phyloP scores from a whole-genome alignment of 2,329 filamentous ascomycete species.

The Ilyonectria mors-panacis region DNA sequence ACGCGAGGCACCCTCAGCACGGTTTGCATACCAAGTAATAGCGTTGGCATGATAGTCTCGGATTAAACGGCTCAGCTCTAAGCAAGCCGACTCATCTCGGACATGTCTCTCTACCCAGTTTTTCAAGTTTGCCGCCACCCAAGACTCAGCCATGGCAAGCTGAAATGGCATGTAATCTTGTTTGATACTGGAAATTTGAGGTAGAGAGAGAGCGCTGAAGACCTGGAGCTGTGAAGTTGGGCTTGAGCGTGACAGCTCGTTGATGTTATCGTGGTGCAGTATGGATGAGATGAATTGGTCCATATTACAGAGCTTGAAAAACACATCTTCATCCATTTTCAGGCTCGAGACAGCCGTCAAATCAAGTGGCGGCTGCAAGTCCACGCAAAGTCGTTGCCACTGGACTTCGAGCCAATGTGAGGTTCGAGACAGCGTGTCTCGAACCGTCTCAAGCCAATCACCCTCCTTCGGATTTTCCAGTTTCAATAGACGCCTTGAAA shows the following conservation, averaged over 20 bases:
- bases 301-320: constrained; percentile 21
- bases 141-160: constrained; percentile 62
- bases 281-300: constrained; percentile 31
- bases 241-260: background rate
- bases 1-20: constrained; percentile 64
- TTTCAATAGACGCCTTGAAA: constrained; percentile 29
- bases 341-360: background rate
- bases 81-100: constrained; percentile 44
- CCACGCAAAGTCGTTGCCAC: constrained; percentile 13
- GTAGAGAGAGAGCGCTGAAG: background rate
- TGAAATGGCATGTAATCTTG: constrained; percentile 13
- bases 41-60: constrained; percentile 53
- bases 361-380: constrained; percentile 7
- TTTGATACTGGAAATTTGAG: background rate
- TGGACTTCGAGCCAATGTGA: background rate
- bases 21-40: constrained; percentile 51
- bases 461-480: constrained; percentile 5
- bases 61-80: constrained; percentile 50
- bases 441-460: constrained; percentile 19
- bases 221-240: constrained; percentile 18
- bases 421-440: constrained; percentile 4
- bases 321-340: constrained; percentile 10
- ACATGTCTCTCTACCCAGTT: constrained; percentile 55
- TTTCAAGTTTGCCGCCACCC: constrained; percentile 60
- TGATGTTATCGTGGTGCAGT: background rate